Conservation (phyloP, 208 protist genomes). For the Crithidia bombi region DNA sequence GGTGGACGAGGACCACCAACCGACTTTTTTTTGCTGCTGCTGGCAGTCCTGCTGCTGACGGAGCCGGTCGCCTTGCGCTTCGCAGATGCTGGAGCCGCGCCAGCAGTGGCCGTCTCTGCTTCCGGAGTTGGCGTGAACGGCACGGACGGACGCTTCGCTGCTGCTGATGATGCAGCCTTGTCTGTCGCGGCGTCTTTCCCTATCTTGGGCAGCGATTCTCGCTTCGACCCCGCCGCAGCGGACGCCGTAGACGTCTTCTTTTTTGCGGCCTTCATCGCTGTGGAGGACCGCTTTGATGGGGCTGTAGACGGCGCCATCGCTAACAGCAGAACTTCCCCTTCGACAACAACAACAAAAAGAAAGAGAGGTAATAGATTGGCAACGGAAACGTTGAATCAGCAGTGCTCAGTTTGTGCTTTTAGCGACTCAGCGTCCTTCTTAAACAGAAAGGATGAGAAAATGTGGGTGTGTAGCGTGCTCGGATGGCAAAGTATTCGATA, state of each 20-base stretch:
- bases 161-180: background rate
- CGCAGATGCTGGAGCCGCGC: background rate
- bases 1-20: constrained; percentile 10
- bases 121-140: background rate
- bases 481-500: too few relatives aligned
- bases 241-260: constrained; percentile 21
- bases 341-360: constrained; percentile 6
- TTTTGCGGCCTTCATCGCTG: constrained; percentile 15
- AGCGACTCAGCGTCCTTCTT: too few relatives aligned
- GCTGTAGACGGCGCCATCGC: constrained; percentile 13
- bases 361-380: constrained; percentile 11
- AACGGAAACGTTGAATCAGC: background rate
- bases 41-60: constrained; percentile 14
- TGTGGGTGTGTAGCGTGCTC: too few relatives aligned
- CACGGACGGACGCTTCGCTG: constrained; percentile 9
- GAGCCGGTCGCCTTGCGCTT: constrained; percentile 27
- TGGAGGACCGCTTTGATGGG: constrained; percentile 4
- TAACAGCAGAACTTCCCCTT: too few relatives aligned
- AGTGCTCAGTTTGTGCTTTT: too few relatives aligned
- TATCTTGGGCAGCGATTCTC: constrained; percentile 21
- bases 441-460: too few relatives aligned
- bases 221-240: background rate
- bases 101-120: background rate
- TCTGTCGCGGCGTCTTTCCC: background rate
- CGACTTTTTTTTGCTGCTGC: constrained; percentile 23